Conservation (phyloP, 31 red algal species). For the Odonthalia washingtoniensis region DNA sequence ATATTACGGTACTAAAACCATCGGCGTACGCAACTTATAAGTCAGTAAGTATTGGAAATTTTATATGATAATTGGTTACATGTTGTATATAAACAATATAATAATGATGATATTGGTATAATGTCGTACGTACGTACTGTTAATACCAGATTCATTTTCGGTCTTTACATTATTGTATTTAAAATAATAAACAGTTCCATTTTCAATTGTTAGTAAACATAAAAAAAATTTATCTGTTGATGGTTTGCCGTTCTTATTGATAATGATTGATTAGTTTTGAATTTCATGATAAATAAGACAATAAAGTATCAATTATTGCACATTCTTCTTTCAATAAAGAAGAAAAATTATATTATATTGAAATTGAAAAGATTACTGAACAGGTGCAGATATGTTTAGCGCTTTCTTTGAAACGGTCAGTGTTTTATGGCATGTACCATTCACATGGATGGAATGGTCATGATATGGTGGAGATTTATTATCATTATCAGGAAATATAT, state of each 20-base stretch:
- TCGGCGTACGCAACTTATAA: slow-evolving; percentile 54
- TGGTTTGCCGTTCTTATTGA: slow-evolving; percentile 31
- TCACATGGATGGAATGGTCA: slow-evolving; percentile 42
- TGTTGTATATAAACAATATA: slow-evolving; percentile 24
- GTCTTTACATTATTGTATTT: too few relatives aligned
- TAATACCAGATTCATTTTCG: not conserved
- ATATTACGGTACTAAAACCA: slow-evolving; percentile 44
- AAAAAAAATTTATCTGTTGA: slow-evolving; percentile 48
- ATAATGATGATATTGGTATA: slow-evolving; percentile 1
- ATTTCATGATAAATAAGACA: slow-evolving; percentile 3
- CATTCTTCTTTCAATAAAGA: slow-evolving; percentile 45
- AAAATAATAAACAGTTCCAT: slow-evolving; percentile 29
- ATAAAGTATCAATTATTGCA: slow-evolving; percentile 55
- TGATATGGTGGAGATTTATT: not conserved
- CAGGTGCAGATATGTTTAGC: slow-evolving; percentile 63
- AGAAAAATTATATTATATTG: slow-evolving; percentile 54
- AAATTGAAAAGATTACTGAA: slow-evolving; percentile 61
- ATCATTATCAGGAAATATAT: not conserved
- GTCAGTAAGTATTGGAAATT: slow-evolving; percentile 32
- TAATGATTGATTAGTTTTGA: too few relatives aligned
- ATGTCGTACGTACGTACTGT: too few relatives aligned
- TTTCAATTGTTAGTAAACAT: slow-evolving; percentile 8
- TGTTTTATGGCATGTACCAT: slow-evolving; percentile 51
- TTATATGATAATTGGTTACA: slow-evolving; percentile 24
- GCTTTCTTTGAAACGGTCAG: slow-evolving; percentile 52